Conservation (phyloP, 2,329 filamentous ascomycete genomes). For the Pestalotiopsis sp. region DNA sequence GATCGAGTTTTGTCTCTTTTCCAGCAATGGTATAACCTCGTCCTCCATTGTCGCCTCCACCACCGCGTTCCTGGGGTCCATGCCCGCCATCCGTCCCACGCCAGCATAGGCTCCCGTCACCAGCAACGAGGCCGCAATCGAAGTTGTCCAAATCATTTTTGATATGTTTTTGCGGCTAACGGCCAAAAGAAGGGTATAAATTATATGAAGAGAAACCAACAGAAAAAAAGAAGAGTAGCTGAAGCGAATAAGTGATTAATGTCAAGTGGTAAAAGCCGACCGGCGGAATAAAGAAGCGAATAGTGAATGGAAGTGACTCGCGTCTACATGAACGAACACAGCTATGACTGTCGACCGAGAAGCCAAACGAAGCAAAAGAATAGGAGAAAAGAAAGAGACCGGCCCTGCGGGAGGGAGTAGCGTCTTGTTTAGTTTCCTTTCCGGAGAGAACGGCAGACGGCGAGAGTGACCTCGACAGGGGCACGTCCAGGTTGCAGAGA, state of each 20-base stretch:
- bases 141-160: conserved; percentile 40
- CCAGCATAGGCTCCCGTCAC: conserved; percentile 38
- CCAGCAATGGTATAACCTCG: conserved; percentile 10
- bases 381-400: conserved; percentile 29
- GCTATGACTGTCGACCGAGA: conserved; percentile 22
- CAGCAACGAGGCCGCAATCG: conserved; percentile 37
- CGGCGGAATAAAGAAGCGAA: conserved; percentile 12
- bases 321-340: conserved; percentile 18
- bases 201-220: conserved; percentile 3
- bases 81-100: conserved; percentile 18
- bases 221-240: background rate
- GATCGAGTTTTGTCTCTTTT: conserved; percentile 15
- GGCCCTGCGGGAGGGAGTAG: conserved; percentile 33
- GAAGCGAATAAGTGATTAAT: conserved; percentile 7
- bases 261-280: conserved; percentile 5
- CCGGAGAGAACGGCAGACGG: conserved; percentile 2
- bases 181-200: conserved; percentile 2
- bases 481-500: conserved; percentile 14
- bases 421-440: conserved; percentile 26
- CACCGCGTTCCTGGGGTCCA: conserved; percentile 9
- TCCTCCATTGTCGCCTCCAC: conserved; percentile 13
- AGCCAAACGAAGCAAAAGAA: conserved; percentile 23
- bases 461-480: conserved; percentile 20
- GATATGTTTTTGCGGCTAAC: conserved; percentile 1
- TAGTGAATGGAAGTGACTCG: background rate